Evolutionary conservation across 2,329 filamentous ascomycete species (phyloP).

Genomic region (Fusarium austroafricanum): DNA sequence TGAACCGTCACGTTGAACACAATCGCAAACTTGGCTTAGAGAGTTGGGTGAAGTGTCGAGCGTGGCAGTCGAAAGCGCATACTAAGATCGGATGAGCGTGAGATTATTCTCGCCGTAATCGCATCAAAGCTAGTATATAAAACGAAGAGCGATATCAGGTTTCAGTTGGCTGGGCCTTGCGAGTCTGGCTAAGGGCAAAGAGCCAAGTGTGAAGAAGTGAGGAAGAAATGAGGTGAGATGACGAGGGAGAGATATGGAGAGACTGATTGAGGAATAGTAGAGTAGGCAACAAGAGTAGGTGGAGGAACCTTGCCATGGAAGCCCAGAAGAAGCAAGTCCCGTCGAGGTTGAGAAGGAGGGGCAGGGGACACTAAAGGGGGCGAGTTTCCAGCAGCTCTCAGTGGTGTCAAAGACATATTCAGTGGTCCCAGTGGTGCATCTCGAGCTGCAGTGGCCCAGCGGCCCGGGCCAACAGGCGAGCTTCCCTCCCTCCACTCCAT

Average conservation of each 20-base stretch:
- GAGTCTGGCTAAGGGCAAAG: slow-evolving; percentile 7
- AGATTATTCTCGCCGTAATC: slow-evolving; percentile 15
- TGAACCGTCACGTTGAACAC: slow-evolving; percentile 36
- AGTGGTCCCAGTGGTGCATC: slow-evolving; percentile 39
- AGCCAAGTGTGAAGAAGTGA: slow-evolving; percentile 14
- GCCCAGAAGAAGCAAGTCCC: slow-evolving; percentile 36
- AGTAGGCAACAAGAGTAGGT: slow-evolving; percentile 41
- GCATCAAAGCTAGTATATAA: slow-evolving; percentile 3
- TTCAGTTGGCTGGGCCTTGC: neutral
- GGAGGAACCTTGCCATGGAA: slow-evolving; percentile 34
- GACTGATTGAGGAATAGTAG: slow-evolving; percentile 17
- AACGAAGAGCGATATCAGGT: neutral
- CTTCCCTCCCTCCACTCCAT: slow-evolving; percentile 1
- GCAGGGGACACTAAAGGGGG: neutral
- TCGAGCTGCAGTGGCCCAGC: slow-evolving; percentile 39
- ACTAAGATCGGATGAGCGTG: slow-evolving; percentile 28
- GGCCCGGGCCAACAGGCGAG: slow-evolving; percentile 25
- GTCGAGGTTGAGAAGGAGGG: slow-evolving; percentile 21
- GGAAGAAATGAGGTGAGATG: slow-evolving; percentile 8
- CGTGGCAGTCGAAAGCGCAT: slow-evolving; percentile 38
- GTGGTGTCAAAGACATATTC: slow-evolving; percentile 25
- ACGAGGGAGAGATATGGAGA: slow-evolving; percentile 24
- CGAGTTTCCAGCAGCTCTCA: slow-evolving; percentile 37
- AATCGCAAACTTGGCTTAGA: slow-evolving; percentile 37
- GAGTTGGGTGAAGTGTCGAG: slow-evolving; percentile 35